Evolutionary conservation across 768 basidiomycete species (phyloP), one percentile per base, ranked within the genome.

Genomic region (Lactarius tabidus): DNA sequence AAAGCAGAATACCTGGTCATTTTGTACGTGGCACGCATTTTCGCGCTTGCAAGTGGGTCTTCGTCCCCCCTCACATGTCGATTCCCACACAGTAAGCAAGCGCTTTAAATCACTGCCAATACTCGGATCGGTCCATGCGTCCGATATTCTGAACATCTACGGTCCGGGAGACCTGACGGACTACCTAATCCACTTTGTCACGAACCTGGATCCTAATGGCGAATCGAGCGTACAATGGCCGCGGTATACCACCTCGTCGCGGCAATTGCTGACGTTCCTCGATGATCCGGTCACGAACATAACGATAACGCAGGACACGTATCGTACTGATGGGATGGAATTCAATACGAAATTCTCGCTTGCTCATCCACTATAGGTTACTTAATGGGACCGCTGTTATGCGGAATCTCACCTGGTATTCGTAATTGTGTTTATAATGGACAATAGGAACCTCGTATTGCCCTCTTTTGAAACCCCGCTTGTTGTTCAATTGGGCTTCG

Each of bases 1-100:
- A 10, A 77, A 70, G 12, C 76, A 79, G 64, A 68, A 72, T 1
- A 71, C 70, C 0, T 79, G 74, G 73, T 71, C 72, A 5, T 79
- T 72, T 70, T 54, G 79, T 79, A 43, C 60, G 77, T 72, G 7
- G 58, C 39, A 10, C 31, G 7, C 18, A 20, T n/a, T 48, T 36
- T 10, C 12, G 1, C 15, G 17, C 17, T 33, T 8, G 8, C 33
- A 33, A 3, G 33, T 8, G 8, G 33, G 33, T 7, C 17, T 8
- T 6, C 8, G 9, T 57, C 14, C 14, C 6, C n/a, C n/a, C n/a
- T 12, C 38, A 29, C 29, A 56, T 20, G 33, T 33, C 33, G 33
- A 41, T 35, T 52, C 6, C 14, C 41, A n/a, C 35, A 6, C 53
- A 79, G 79, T 77, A 58, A 75, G 69, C 68, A 76, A 75, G 60